These are phyloP conservation scores for Entomortierella parvispora DNA, from an alignment of 192 early-diverging fungal genomes.

Conservation along the genomic window DNA sequence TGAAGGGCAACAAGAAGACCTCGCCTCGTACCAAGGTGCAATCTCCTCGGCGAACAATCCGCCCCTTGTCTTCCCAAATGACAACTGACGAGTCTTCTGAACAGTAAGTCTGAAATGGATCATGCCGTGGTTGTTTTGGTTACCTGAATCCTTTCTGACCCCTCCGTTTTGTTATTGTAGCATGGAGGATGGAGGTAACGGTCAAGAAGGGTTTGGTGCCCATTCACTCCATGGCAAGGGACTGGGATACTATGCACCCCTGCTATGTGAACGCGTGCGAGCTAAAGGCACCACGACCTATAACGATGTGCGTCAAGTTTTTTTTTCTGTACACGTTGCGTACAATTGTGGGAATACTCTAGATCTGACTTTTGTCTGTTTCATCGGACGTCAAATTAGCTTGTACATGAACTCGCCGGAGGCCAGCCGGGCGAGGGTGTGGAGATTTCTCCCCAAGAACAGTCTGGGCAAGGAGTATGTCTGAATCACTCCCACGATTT, in stretches of 20 bases:
- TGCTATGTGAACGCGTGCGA: conserved; percentile 71
- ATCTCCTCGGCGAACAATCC: not conserved
- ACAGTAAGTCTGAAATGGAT: conserved; percentile 11
- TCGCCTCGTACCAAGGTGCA: not conserved
- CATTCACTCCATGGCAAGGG: conserved; percentile 60
- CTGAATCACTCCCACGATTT: too few species aligned
- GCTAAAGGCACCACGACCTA: conserved; percentile 68
- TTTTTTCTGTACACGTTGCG: not conserved
- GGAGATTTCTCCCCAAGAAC: conserved; percentile 18
- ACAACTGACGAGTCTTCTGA: conserved; percentile 10
- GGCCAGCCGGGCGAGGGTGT: conserved; percentile 50
- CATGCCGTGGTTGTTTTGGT: too few species aligned
- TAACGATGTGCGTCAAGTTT: conserved; percentile 58
- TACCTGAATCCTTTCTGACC: not conserved
- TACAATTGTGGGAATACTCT: too few species aligned
- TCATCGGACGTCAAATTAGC: conserved; percentile 13
- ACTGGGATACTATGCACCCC: conserved; percentile 67
- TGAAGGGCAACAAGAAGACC: not conserved
- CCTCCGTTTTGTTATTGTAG: conserved; percentile 1
- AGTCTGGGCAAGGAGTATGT: conserved; percentile 34
- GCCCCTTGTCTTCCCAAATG: conserved; percentile 2
- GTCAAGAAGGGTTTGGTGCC: conserved; percentile 29
- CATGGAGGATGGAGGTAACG: conserved; percentile 27
- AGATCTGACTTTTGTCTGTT: conserved; percentile 8
- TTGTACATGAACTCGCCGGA: conserved; percentile 60